Base-by-base conservation (phyloP, 2,329 filamentous ascomycete genomes). In the Ophiostoma ips region DNA sequence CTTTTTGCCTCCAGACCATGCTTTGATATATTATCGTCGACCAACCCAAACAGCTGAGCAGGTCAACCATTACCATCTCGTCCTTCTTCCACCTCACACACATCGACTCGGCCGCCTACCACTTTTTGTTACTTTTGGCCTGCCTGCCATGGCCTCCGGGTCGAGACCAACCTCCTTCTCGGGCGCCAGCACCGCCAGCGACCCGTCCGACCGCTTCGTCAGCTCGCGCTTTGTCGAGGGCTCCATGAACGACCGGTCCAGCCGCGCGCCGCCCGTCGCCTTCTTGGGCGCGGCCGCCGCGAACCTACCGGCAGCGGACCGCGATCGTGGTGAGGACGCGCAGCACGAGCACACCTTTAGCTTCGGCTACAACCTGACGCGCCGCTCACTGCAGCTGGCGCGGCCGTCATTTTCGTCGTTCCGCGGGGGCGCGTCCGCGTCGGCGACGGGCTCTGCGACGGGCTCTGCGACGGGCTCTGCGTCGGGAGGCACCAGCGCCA, bases 181-280 rank as follows among this genome's bases (percentile, higher is more conserved):
- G 18, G 40, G 24, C 15, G 24, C 30, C 13, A 48, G 48, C 4
- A 36, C 46, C 9, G 19, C 31, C 12, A 18, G 38, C 31, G 21
- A 36, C 44, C 5, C 31, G 11, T n/a, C 18, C 2, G 18, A 36
- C 13, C 46, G 35, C 38, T 64, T 64, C 57, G 33, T 49, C 11
- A 41, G 51, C 1, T 69, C 77, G 68, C 62, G 79, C 66, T 71
- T 94, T 75, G 59, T 82, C 35, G 88, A 95, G 66, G 88, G 84
- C 37, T 90, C 83, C 59, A 90, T 95, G 85, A 87, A 82, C 60
- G 86, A 94, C 64, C 80, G 84, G 56, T 71, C 77, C 31, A 89
- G 84, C 60, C 74, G 78, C 52, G 76, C 72, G 52, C 87, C 87
- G 28, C 85, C 85, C 0, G 71, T 75, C 41, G 72, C 78, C 37